Conservation (phyloP, 2,329 filamentous ascomycete genomes). For the Amylocarpus encephaloides region DNA sequence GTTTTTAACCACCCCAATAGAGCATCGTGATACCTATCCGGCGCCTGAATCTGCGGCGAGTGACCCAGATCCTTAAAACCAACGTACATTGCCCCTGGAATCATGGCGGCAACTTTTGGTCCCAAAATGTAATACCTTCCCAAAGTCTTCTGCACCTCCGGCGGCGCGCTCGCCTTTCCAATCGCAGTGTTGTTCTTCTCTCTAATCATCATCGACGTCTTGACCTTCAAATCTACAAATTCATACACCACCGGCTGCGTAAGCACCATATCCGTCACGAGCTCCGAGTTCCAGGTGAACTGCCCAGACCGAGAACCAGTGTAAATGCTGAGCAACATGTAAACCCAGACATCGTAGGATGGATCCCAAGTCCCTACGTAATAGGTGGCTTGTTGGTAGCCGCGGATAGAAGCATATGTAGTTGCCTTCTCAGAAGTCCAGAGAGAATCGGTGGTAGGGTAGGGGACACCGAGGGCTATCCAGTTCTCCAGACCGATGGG, state of each 20-base stretch:
- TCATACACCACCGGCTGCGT: slow-evolving; percentile 46
- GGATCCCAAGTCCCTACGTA: slow-evolving; percentile 43
- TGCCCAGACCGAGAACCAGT: slow-evolving; percentile 36
- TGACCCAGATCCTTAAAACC: slow-evolving; percentile 45
- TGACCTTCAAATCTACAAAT: slow-evolving; percentile 39
- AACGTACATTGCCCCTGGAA: slow-evolving; percentile 40
- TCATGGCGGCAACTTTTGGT: slow-evolving; percentile 37
- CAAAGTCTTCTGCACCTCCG: slow-evolving; percentile 38
- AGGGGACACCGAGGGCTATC: slow-evolving; percentile 40
- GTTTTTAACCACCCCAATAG: slow-evolving; percentile 40
- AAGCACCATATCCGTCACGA: slow-evolving; percentile 48
- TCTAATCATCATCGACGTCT: slow-evolving; percentile 45
- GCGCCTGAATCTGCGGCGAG: slow-evolving; percentile 47
- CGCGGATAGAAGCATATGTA: slow-evolving; percentile 39
- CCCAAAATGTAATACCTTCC: slow-evolving; percentile 46
- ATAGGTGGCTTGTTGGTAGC: slow-evolving; percentile 43
- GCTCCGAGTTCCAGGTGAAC: slow-evolving; percentile 44
- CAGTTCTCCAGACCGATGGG: slow-evolving; percentile 33
- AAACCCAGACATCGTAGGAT: slow-evolving; percentile 48
- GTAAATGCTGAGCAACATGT: slow-evolving; percentile 49
- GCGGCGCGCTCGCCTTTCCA: slow-evolving; percentile 42
- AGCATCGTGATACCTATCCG: slow-evolving; percentile 40
- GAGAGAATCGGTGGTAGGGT: slow-evolving; percentile 37
- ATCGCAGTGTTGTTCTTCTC: slow-evolving; percentile 49
- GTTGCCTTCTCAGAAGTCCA: slow-evolving; percentile 35